Conservation (phyloP, 1,284 basidiomycete species). For the Pholiota adiposa region DNA sequence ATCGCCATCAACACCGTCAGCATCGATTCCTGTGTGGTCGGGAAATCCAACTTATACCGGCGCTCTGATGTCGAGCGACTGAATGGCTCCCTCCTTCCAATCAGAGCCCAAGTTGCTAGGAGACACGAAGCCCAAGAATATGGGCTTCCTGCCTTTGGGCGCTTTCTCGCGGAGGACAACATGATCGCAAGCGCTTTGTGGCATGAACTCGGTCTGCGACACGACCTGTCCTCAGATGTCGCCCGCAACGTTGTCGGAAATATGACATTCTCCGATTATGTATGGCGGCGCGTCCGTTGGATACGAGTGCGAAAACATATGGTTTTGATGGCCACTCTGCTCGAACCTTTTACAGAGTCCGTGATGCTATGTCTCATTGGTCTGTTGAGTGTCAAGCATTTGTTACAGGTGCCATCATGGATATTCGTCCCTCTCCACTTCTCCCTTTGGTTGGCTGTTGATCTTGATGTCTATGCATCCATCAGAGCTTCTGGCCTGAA, state of each 20-base stretch:
- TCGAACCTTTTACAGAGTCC: conserved; percentile 91
- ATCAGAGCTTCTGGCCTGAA: conserved; percentile 73
- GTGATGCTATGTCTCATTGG: conserved; percentile 72
- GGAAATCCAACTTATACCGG: conserved; percentile 95
- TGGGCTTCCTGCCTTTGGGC: conserved; percentile 81
- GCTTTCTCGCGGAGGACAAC: conserved; percentile 94
- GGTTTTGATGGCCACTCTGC: conserved; percentile 80
- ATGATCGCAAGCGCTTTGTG: conserved; percentile 90
- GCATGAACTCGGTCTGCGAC: conserved; percentile 87
- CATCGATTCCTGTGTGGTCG: conserved; percentile 95
- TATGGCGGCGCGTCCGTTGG: conserved; percentile 89
- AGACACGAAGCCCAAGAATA: conserved; percentile 35
- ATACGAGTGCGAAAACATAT: conserved; percentile 94
- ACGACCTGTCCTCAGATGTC: conserved; percentile 88
- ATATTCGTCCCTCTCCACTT: conserved; percentile 63
- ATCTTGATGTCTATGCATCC: conserved; percentile 76
- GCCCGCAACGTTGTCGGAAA: conserved; percentile 88
- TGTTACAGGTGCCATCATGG: conserved; percentile 56
- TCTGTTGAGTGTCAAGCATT: conserved; percentile 55
- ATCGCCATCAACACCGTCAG: conserved; percentile 89
- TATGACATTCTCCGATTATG: conserved; percentile 82
- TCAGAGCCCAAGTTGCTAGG: conserved; percentile 23
- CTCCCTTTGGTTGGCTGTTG: conserved; percentile 63
- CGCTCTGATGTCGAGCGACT: conserved; percentile 84
- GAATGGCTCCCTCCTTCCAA: conserved; percentile 61